phyloP scores from a whole-genome alignment of 2,329 filamentous ascomycete genomes.

The Cercospora sp. region DNA sequence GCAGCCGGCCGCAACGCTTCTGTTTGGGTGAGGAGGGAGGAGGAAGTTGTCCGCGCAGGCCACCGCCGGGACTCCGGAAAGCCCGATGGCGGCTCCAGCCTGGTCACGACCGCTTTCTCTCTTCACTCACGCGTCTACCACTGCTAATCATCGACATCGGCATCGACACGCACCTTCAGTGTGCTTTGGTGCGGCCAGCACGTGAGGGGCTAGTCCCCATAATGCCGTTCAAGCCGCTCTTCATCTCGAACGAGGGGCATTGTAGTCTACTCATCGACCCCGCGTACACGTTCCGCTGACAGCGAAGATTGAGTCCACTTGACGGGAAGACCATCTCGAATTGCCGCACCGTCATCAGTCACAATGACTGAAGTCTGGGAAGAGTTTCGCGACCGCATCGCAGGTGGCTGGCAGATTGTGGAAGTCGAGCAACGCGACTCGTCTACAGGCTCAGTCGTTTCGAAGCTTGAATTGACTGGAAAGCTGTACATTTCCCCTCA shows the following conservation, averaged over 20 bases:
- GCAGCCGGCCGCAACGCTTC: not conserved
- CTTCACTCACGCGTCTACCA: not conserved
- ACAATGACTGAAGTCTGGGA: constrained; percentile 26
- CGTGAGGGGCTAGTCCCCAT: not conserved
- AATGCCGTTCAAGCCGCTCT: not conserved
- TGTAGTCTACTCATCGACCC: not conserved
- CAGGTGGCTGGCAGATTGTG: constrained; percentile 33
- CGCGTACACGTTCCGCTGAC: not conserved
- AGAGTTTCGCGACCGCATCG: constrained; percentile 23
- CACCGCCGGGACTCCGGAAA: not conserved
- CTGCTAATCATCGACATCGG: not conserved
- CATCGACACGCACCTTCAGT: not conserved
- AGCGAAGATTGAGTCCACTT: not conserved
- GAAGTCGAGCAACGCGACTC: constrained; percentile 28
- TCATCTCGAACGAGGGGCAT: not conserved
- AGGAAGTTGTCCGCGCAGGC: not conserved
- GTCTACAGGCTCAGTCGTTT: not conserved
- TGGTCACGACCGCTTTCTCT: not conserved
- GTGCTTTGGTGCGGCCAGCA: not conserved
- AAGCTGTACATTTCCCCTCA: constrained; percentile 27
- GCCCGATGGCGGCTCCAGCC: not conserved
- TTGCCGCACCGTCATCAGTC: not conserved
- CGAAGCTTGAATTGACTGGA: constrained; percentile 25
- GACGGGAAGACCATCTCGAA: not conserved
- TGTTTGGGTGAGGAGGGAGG: not conserved